phyloP scores from a whole-genome alignment of 805 yeast genomes.

The Yamadazyma philogaea region DNA sequence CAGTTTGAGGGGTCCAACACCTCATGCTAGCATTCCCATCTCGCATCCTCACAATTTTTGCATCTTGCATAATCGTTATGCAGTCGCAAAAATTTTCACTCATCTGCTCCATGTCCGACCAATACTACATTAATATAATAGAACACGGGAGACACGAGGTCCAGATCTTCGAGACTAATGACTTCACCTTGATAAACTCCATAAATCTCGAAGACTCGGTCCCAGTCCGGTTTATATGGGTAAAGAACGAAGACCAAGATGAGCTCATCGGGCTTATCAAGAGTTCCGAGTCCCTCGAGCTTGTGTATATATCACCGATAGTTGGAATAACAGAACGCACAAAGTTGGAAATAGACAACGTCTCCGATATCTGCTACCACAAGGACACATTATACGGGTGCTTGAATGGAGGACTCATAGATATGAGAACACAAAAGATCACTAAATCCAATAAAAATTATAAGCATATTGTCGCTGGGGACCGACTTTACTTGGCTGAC shows the following conservation, averaged over 20 bases:
- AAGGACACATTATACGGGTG: constrained; percentile 14
- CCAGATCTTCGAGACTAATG: constrained; percentile 14
- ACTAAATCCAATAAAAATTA: constrained; percentile 3
- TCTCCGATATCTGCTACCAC: constrained; percentile 10
- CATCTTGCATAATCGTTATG: constrained; percentile 1
- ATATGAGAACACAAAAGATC: constrained; percentile 7
- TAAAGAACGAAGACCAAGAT: constrained; percentile 2
- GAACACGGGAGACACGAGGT: constrained; percentile 5
- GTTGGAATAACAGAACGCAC: constrained; percentile 10
- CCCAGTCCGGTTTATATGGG: constrained; percentile 3
- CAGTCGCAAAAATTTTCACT: constrained; percentile 5
- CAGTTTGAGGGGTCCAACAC: no score
- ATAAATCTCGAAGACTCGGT: constrained; percentile 1
- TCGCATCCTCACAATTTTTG: background rate
- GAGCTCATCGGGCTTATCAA: constrained; percentile 8
- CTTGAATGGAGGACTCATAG: constrained; percentile 13
- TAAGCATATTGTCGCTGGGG: constrained; percentile 6
- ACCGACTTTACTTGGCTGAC: constrained; percentile 7
- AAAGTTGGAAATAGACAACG: background rate
- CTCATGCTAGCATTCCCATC: background rate
- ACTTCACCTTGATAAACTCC: constrained; percentile 14
- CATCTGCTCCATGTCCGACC: constrained; percentile 8
- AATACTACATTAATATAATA: constrained; percentile 11
- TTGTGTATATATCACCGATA: constrained; percentile 9
- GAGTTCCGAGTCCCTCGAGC: background rate